Evolutionary conservation across 768 basidiomycete genomes (phyloP).

Genomic region (Boletus sensibilis): DNA sequence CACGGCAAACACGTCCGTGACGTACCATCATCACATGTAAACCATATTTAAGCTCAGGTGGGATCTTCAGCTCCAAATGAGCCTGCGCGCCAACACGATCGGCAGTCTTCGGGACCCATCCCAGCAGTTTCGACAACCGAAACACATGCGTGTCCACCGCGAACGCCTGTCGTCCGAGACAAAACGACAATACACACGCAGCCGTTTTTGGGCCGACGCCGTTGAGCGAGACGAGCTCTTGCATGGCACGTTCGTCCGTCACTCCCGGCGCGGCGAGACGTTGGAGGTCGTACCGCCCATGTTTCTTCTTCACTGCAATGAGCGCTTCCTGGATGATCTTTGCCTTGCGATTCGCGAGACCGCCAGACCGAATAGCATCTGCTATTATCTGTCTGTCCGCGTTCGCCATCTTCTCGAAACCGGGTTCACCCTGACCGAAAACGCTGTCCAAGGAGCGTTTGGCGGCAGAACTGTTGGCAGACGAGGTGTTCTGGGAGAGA

Average conservation of each 20-base stretch:
- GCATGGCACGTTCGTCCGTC: constrained; percentile 52
- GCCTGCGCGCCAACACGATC: constrained; percentile 55
- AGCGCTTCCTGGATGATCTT: constrained; percentile 52
- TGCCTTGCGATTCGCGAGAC: constrained; percentile 61
- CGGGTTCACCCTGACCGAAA: constrained; percentile 46
- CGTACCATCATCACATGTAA: constrained; percentile 59
- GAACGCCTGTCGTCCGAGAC: constrained; percentile 57
- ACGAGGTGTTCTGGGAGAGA: constrained; percentile 60
- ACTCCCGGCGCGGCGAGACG: constrained; percentile 40
- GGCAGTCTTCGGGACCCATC: constrained; percentile 43
- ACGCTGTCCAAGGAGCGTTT: constrained; percentile 45
- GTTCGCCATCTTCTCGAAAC: constrained; percentile 47
- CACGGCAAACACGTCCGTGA: constrained; percentile 54
- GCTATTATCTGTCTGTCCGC: constrained; percentile 45
- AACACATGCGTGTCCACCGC: constrained; percentile 67
- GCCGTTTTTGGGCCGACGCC: constrained; percentile 67
- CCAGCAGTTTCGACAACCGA: constrained; percentile 46
- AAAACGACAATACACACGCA: constrained; percentile 60
- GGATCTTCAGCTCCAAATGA: constrained; percentile 52
- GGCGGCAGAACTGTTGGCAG: constrained; percentile 48
- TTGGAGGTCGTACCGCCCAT: constrained; percentile 57
- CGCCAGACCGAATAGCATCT: constrained; percentile 51
- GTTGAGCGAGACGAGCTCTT: constrained; percentile 52
- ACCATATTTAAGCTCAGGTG: constrained; percentile 53
- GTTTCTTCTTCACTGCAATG: constrained; percentile 40